Evolutionary conservation across 352 stramenopile genomes (phyloP).

Genomic region (Pilasporangium apinafurcum): DNA sequence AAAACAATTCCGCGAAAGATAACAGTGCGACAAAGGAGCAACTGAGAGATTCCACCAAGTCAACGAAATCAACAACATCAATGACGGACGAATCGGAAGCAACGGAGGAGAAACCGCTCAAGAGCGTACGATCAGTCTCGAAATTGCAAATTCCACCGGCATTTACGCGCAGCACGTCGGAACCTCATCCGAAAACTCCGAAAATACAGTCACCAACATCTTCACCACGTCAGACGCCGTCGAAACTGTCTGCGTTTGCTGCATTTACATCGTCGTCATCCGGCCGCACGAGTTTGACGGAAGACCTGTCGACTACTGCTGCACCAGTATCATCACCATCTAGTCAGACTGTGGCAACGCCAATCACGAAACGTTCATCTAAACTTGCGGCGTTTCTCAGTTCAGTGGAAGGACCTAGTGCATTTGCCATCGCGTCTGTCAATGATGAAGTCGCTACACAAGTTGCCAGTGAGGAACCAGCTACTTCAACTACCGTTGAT

Average conservation of each 20-base stretch:
- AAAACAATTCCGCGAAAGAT: constrained; percentile 14
- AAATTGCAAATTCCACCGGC: constrained; percentile 13
- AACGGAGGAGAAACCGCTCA: not conserved
- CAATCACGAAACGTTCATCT: constrained; percentile 18
- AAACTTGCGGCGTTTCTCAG: constrained; percentile 64
- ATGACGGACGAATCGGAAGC: constrained; percentile 15
- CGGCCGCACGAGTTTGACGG: not conserved
- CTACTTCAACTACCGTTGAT: no score
- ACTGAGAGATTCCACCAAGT: not conserved
- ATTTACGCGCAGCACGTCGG: constrained; percentile 28
- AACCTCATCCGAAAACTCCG: no score
- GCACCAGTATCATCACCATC: not conserved
- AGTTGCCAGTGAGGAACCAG: constrained; percentile 12
- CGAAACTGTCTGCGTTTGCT: constrained; percentile 8
- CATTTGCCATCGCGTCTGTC: constrained; percentile 1
- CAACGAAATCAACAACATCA: constrained; percentile 10
- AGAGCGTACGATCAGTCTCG: constrained; percentile 2
- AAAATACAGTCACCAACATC: no score
- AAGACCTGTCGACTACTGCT: not conserved
- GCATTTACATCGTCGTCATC: not conserved
- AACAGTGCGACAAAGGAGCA: no score
- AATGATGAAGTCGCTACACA: constrained; percentile 9
- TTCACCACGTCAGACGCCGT: constrained; percentile 15
- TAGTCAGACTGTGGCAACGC: not conserved
- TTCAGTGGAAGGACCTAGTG: constrained; percentile 30